Evolutionary conservation across 495 filamentous ascomycete species (phyloP).

Genomic region (Neohortaea acidophila): DNA sequence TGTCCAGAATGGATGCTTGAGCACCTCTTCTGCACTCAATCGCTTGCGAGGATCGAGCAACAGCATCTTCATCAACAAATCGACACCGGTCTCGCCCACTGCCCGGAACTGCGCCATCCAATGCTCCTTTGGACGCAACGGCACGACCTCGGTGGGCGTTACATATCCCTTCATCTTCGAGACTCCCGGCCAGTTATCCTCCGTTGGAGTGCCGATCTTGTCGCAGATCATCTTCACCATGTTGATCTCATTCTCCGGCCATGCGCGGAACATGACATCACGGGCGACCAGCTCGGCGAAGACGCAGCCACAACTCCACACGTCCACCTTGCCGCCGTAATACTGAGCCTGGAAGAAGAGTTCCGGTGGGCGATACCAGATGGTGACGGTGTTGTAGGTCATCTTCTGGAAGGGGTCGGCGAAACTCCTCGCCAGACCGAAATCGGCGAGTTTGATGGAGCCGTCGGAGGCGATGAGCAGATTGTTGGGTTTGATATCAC

Average conservation of each 20-base stretch:
- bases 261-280: constrained; percentile 23
- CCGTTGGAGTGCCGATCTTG: constrained; percentile 76
- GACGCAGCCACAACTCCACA: constrained; percentile 90
- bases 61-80: constrained; percentile 76
- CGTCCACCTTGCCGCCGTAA: constrained; percentile 80
- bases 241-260: constrained; percentile 63
- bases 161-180: constrained; percentile 59
- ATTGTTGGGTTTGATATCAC: constrained; percentile 99
- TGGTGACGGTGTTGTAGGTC: constrained; percentile 90
- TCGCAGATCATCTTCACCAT: constrained; percentile 68
- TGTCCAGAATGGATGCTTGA: constrained; percentile 78
- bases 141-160: constrained; percentile 36
- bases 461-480: constrained; percentile 84
- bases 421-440: constrained; percentile 80
- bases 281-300: constrained; percentile 83
- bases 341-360: constrained; percentile 76
- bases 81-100: constrained; percentile 64
- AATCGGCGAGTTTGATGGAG: constrained; percentile 92
- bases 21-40: constrained; percentile 54
- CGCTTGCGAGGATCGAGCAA: constrained; percentile 71
- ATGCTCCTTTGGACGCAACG: constrained; percentile 50
- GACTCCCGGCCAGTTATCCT: constrained; percentile 92
- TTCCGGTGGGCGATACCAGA: constrained; percentile 79
- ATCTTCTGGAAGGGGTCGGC: constrained; percentile 76
- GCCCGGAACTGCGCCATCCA: constrained; percentile 60